Evolutionary conservation across 345 rosid genomes (phyloP).

Genomic region (Gossypium anomalum): DNA sequence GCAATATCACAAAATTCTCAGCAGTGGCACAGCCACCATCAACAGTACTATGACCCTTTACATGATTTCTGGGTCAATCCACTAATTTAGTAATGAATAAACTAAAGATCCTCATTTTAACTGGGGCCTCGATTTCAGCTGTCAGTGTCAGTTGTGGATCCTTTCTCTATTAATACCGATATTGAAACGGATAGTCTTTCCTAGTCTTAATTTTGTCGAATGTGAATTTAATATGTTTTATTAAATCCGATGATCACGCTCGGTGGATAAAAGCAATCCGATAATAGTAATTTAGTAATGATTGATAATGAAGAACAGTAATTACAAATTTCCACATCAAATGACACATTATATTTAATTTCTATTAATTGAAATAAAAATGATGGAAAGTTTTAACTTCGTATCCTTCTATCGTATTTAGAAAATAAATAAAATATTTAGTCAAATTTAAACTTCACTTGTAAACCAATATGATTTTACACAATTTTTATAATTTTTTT

Average conservation of each 20-base stretch:
- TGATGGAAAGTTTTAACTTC: no score
- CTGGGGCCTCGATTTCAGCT: neutral
- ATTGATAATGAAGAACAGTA: no score
- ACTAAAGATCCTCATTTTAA: neutral
- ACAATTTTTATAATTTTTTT: no score
- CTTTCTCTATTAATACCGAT: neutral
- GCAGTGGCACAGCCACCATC: neutral
- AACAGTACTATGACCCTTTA: neutral
- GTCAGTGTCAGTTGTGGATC: neutral
- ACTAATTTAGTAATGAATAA: neutral
- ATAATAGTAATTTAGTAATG: no score
- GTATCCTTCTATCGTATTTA: no score
- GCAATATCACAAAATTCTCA: neutral
- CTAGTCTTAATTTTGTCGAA: neutral
- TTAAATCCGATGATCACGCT: neutral
- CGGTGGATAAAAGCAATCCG: no score
- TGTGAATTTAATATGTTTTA: neutral
- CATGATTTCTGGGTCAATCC: constrained; percentile 1
- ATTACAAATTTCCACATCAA: no score
- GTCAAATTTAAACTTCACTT: no score
- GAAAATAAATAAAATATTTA: no score
- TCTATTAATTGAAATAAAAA: no score
- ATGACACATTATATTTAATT: no score
- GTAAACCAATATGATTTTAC: no score
- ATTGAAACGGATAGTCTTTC: neutral